A percentile compares a stretch with the other conserved stretches of the same genome.
These are phyloP conservation scores for Buxus sempervirens DNA, from an alignment of 164 flowering plant species.

Conservation along the genomic window DNA sequence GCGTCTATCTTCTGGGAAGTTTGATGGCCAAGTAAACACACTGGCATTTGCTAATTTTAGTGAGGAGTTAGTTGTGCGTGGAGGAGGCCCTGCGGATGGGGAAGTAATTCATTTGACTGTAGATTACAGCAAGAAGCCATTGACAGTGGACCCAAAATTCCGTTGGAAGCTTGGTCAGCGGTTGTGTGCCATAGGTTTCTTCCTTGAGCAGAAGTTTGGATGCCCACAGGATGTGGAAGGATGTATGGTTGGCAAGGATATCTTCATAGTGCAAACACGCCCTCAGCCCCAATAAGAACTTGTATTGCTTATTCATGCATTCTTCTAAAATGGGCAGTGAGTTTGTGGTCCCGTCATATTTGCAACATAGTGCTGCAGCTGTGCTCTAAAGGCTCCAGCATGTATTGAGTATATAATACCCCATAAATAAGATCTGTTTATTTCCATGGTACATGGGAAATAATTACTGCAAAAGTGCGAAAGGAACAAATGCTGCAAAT, in stretches of 20 bases:
- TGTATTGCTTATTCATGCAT: background rate
- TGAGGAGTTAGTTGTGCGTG: slow-evolving; percentile 60
- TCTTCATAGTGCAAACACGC: slow-evolving; percentile 76
- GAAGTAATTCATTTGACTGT: slow-evolving; percentile 59
- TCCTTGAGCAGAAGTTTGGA: slow-evolving; percentile 77
- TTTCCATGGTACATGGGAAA: too few relatives aligned
- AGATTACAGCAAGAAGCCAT: slow-evolving; percentile 82
- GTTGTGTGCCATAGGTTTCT: slow-evolving; percentile 69
- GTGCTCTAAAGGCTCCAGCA: too few relatives aligned
- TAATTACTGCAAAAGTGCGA: too few relatives aligned
- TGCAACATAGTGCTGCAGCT: too few relatives aligned
- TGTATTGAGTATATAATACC: too few relatives aligned
- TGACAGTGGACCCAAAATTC: slow-evolving; percentile 59
- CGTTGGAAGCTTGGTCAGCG: slow-evolving; percentile 71
- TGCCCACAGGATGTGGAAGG: slow-evolving; percentile 95
- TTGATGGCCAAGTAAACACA: slow-evolving; percentile 64
- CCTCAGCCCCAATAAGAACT: slow-evolving; percentile 59
- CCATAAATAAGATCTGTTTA: too few relatives aligned
- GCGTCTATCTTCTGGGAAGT: slow-evolving; percentile 73
- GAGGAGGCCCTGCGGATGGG: slow-evolving; percentile 72
- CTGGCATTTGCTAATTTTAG: slow-evolving; percentile 92
- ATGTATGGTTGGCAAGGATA: slow-evolving; percentile 72
- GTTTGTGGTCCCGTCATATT: too few relatives aligned
- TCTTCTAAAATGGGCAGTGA: too few relatives aligned
- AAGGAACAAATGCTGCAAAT: too few relatives aligned